Percentiles rank a stretch among this genome's conserved stretches.
These are phyloP conservation scores for Aureobasidium sp. DNA, from an alignment of 2,329 filamentous ascomycete species.

Conservation along the genomic window DNA sequence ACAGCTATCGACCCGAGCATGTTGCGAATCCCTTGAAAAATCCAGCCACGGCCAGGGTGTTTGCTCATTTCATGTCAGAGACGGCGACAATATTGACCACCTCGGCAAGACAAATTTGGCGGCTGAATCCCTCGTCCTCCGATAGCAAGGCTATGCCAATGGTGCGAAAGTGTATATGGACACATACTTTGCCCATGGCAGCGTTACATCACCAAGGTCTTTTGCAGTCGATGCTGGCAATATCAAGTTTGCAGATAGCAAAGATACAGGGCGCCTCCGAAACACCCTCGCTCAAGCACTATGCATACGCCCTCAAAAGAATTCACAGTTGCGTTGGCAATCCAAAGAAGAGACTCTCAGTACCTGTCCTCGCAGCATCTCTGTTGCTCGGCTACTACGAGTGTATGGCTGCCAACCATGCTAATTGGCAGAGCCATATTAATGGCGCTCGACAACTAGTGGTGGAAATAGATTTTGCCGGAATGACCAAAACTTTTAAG, in stretches of 20 bases:
- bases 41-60: constrained; percentile 70
- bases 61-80: constrained; percentile 85
- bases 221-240: constrained; percentile 81
- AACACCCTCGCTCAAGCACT: constrained; percentile 83
- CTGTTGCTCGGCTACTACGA: constrained; percentile 86
- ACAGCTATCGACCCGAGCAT: constrained; percentile 40
- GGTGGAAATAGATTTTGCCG: constrained; percentile 70
- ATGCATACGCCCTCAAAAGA: constrained; percentile 74
- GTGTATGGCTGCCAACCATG: constrained; percentile 87
- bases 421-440: constrained; percentile 91
- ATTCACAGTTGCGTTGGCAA: constrained; percentile 70
- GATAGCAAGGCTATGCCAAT: not conserved
- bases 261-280: constrained; percentile 67
- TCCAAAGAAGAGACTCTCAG: constrained; percentile 60
- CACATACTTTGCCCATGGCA: constrained; percentile 73
- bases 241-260: constrained; percentile 82
- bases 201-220: constrained; percentile 80
- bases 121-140: not conserved
- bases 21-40: constrained; percentile 65
- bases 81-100: constrained; percentile 81
- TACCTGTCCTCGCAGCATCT: constrained; percentile 80
- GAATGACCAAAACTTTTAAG: constrained; percentile 65
- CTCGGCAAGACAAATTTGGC: constrained; percentile 64
- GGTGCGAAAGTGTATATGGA: constrained; percentile 49
- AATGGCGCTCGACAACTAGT: constrained; percentile 77